Percentiles rank a stretch among this genome's conserved stretches.
Conservation (phyloP, 257 asterid species). For the Solanum tarapatanum region DNA sequence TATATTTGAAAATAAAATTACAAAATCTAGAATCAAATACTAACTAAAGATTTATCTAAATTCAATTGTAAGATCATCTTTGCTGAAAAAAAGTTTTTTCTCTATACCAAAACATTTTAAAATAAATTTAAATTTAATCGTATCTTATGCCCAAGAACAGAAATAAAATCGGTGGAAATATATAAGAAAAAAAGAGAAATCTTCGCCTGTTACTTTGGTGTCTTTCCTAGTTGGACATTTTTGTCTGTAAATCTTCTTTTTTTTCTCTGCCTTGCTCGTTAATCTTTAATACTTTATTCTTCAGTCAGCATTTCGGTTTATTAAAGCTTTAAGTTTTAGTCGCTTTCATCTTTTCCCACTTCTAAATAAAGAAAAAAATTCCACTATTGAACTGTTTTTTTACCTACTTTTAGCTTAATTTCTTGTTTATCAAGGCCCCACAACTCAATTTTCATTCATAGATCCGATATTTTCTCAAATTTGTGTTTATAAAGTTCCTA, state of each 20-base stretch:
- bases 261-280: background rate
- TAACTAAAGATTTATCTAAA: too few relatives aligned
- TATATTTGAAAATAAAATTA: too few relatives aligned
- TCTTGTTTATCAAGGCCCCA: conserved; percentile 8
- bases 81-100: too few relatives aligned
- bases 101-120: too few relatives aligned
- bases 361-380: background rate
- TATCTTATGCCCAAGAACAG: too few relatives aligned
- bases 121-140: background rate
- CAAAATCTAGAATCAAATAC: too few relatives aligned
- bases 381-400: conserved; percentile 3
- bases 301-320: conserved; percentile 4
- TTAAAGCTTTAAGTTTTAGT: conserved; percentile 11
- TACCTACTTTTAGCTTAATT: conserved; percentile 12
- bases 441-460: background rate
- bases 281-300: background rate
- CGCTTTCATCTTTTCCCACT: conserved; percentile 18
- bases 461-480: conserved; percentile 5
- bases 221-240: background rate
- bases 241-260: background rate
- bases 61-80: too few relatives aligned
- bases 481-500: background rate
- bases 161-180: background rate
- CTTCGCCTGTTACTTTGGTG: background rate
- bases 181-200: background rate